These are phyloP conservation scores for Fusarium austroafricanum DNA, from an alignment of 2,329 filamentous ascomycete genomes.

Conservation along the genomic window DNA sequence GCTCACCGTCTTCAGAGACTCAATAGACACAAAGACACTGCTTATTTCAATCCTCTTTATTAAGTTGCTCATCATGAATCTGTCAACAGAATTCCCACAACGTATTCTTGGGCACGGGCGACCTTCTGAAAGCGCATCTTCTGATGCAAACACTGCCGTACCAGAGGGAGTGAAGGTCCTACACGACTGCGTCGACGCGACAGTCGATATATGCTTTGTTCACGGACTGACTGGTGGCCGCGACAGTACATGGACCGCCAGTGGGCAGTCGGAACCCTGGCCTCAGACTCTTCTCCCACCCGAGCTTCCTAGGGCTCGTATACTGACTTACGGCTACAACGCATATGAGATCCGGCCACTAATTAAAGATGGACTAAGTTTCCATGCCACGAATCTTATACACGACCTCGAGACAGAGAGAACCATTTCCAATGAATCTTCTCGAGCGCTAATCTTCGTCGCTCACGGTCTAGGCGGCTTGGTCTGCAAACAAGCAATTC, in stretches of 20 bases:
- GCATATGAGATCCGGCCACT: conserved; percentile 41
- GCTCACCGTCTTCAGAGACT: too few species aligned
- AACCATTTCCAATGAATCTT: conserved; percentile 14
- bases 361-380: not conserved
- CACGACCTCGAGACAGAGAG: conserved; percentile 41
- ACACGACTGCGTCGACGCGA: conserved; percentile 17
- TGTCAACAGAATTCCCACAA: too few species aligned
- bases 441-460: conserved; percentile 50
- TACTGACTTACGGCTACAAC: conserved; percentile 57
- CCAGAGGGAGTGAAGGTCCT: conserved; percentile 6
- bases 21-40: too few species aligned
- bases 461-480: conserved; percentile 55
- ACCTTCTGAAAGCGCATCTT: too few species aligned
- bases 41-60: too few species aligned
- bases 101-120: too few species aligned
- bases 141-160: too few species aligned
- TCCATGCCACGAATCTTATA: conserved; percentile 49
- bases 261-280: conserved; percentile 47
- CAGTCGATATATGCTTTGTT: conserved; percentile 51
- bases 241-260: conserved; percentile 53
- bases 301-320: conserved; percentile 47
- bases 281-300: conserved; percentile 49
- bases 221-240: conserved; percentile 56
- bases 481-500: conserved; percentile 53
- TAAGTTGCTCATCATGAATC: too few species aligned